Evolutionary conservation across 2,329 filamentous ascomycete genomes (phyloP), one percentile per base, ranked within the genome.

Genomic region (Pseudogymnoascus sp.): DNA sequence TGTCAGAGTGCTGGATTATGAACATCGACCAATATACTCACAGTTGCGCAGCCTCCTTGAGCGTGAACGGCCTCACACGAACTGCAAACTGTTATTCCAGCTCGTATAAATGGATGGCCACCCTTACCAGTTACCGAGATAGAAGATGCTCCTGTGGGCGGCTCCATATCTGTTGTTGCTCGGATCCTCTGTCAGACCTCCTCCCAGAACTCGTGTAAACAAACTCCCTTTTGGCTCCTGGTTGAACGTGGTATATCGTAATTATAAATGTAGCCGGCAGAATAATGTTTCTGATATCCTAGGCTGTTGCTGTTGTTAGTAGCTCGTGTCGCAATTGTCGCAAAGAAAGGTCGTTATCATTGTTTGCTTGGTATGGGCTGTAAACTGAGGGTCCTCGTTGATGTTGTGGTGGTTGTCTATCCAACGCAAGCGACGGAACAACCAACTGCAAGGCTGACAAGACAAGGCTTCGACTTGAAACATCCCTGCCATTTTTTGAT

Each of bases 21-120:
- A 26, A 19, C 45, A 7, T n/a, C 33, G 49, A 55, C 23, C 7
- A 8, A 16, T 58, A 12, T 55, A 69, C 81, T 63, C 79, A 88
- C 80, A 99, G 78, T 78, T 97, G 93, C 41, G 94, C 94, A 68
- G 94, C 94, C 81, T 99, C 94, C 78, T 92, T 83, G 69, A 97
- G 97, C 10, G 86, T 89, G 70, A 89, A 89, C 5, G 86, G 86
- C 68, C 86, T 83, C 68, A 89, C 86, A 72, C 86, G 84, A 66
- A 89, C 86, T 87, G 68, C 19, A 60, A 49, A 52, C 10, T 11
- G 19, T 72, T 64, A 72, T 66, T 33, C 62, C 31, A 59, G 21
- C 6, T 21, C 23, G 19, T 26, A 6, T 10, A 12, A 49, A 12
- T 19, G 60, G 23, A 14, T 29, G 2, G 8, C 19, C 2, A 4